phyloP scores from a whole-genome alignment of 2,329 filamentous ascomycete species.

The Trichophyton rubrum region DNA sequence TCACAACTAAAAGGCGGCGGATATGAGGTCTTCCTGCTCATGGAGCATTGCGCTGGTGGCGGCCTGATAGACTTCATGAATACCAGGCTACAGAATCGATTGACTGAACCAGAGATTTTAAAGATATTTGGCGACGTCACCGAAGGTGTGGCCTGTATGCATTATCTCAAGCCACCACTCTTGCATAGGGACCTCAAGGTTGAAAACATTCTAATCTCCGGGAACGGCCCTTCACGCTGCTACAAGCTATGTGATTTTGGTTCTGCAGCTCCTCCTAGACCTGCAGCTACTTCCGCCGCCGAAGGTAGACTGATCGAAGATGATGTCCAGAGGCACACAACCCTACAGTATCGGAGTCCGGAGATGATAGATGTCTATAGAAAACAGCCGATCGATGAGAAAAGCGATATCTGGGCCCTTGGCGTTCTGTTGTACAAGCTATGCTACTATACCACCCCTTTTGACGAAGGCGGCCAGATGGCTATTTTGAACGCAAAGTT shows the following conservation, averaged over 20 bases:
- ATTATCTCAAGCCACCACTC: conserved; percentile 88
- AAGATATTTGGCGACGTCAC: conserved; percentile 94
- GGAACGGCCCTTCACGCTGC: conserved; percentile 50
- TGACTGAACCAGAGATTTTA: conserved; percentile 95
- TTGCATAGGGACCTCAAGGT: conserved; percentile 94
- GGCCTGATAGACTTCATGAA: conserved; percentile 99
- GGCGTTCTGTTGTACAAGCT: conserved; percentile 94
- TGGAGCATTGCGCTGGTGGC: conserved; percentile 93
- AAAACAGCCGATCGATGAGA: conserved; percentile 93
- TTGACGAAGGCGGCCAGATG: conserved; percentile 94
- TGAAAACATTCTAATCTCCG: conserved; percentile 87
- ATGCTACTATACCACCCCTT: conserved; percentile 97
- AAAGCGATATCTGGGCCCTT: conserved; percentile 95
- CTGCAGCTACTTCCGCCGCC: conserved; percentile 71
- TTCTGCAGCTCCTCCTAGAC: conserved; percentile 69
- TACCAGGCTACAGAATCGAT: conserved; percentile 83
- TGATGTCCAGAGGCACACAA: conserved; percentile 93
- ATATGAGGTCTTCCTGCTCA: conserved; percentile 94
- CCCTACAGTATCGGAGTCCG: conserved; percentile 90
- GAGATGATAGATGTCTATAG: conserved; percentile 99
- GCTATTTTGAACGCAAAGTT: conserved; percentile 93
- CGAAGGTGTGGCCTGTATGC: conserved; percentile 96
- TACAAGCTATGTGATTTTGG: conserved; percentile 99
- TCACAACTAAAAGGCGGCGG: conserved; percentile 85
- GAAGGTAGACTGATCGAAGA: conserved; percentile 92